Evolutionary conservation across 2,329 filamentous ascomycete species (phyloP).

Genomic region (Paradendryphiella salina): DNA sequence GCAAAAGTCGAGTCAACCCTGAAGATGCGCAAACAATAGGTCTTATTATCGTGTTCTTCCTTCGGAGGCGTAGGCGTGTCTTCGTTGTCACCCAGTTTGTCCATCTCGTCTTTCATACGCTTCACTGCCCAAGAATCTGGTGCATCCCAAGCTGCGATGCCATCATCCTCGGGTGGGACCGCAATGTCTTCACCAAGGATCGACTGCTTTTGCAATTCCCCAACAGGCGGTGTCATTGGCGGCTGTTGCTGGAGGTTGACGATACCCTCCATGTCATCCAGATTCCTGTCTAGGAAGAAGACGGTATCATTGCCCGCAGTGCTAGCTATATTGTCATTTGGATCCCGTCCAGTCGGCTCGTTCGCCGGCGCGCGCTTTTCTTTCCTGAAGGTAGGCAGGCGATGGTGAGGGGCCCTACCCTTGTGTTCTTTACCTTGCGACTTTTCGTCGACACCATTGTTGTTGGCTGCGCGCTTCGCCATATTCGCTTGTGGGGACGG

Average conservation of each 20-base stretch:
- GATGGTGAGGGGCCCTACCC: conserved; percentile 44
- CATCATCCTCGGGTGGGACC: conserved; percentile 44
- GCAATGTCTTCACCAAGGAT: conserved; percentile 45
- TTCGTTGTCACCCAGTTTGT: conserved; percentile 64
- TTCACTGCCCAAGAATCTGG: conserved; percentile 97
- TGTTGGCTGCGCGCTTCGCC: conserved; percentile 32
- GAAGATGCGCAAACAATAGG: conserved; percentile 95
- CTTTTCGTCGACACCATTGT: conserved; percentile 30
- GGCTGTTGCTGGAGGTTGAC: conserved; percentile 64
- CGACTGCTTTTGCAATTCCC: conserved; percentile 53
- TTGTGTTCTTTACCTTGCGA: conserved; percentile 24
- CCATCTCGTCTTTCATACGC: conserved; percentile 66
- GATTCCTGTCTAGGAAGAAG: conserved; percentile 82
- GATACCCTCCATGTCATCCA: conserved; percentile 90
- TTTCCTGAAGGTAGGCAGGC: conserved; percentile 56
- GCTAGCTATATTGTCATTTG: conserved; percentile 47
- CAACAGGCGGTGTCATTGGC: conserved; percentile 68
- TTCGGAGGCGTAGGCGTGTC: conserved; percentile 68
- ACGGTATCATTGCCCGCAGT: conserved; percentile 60
- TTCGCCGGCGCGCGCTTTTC: conserved; percentile 35
- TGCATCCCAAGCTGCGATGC: conserved; percentile 75
- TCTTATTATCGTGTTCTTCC: conserved; percentile 72
- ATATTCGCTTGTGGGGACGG: conserved; percentile 31
- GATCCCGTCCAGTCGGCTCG: conserved; percentile 49
- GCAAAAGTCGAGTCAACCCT: conserved; percentile 92